Evolutionary conservation across 2,329 filamentous ascomycete species (phyloP), one percentile per base, ranked within the genome.

Genomic region (Diaporthe citri): DNA sequence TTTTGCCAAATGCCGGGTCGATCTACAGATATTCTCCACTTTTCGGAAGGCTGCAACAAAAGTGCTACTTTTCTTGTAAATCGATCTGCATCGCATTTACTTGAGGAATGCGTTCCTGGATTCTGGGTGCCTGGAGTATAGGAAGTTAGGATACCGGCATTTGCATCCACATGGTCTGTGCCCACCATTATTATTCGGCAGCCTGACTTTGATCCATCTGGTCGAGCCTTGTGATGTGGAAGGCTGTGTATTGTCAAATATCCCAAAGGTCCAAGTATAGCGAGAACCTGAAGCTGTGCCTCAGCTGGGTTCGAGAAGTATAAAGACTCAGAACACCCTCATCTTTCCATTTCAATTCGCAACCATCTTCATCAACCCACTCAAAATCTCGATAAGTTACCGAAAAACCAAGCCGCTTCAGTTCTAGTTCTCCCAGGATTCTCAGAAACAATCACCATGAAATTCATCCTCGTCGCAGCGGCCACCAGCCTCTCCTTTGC

Each of bases 391-490:
- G 13, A 20, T 8, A 28, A 3, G 0, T 28, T 28, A 9, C n/a
- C 15, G 0, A 8, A 43, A 31, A 43, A 4, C 4, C 48, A n/a
- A 51, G 0, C 13, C 10, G 3, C 48, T 51, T 20, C 22, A 51
- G 1, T 2, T 5, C 22, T n/a, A 22, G 10, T 2, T 4, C 8
- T 1, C 20, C 2, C 17, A 22, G 4, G 4, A 3, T 20, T 22
- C 13, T 8, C 43, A 62, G 1, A 2, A 43, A 22, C 39, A 62
- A 28, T 12, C 36, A 41, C 2, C 36, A 60, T 60, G 57, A 25
- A 43, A 2, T 43, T 60, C 57, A n/a, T 60, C 15, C 57, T 60
- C 20, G 36, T 43, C 36, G 57, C 57, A 43, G 36, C n/a, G 13
- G 57, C 57, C 1, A 4, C n/a, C 57, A 60, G n/a, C 13, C 13